Conservation (phyloP, 2,329 filamentous ascomycete species). For the Venturia aucupariae region DNA sequence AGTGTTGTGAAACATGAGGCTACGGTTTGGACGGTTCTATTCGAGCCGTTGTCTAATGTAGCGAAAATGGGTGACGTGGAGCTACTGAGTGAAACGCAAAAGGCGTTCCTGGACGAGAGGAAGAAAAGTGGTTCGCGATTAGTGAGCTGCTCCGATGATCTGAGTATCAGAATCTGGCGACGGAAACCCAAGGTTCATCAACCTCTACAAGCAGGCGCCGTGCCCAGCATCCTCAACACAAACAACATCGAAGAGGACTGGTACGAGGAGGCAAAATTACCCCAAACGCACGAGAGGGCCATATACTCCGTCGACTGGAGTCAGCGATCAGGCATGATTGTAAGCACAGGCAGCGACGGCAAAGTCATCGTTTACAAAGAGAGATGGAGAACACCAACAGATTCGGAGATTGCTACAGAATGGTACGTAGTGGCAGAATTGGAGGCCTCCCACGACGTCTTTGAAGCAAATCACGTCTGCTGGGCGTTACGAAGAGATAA, state of each 20-base stretch:
- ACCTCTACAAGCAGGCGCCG: constrained; percentile 45
- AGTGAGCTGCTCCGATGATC: constrained; percentile 77
- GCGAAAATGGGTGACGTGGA: constrained; percentile 18
- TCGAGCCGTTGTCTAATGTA: constrained; percentile 40
- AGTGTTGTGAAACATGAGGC: constrained; percentile 68
- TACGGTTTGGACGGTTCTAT: constrained; percentile 84
- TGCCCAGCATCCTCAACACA: constrained; percentile 85
- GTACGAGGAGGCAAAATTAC: constrained; percentile 68
- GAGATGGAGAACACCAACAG: constrained; percentile 28
- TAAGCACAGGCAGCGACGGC: constrained; percentile 85
- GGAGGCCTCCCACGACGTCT: constrained; percentile 75
- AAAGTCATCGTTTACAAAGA: constrained; percentile 72
- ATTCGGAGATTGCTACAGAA: constrained; percentile 33
- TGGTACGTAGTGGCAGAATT: constrained; percentile 67
- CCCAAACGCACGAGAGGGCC: constrained; percentile 65
- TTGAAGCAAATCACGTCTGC: constrained; percentile 84
- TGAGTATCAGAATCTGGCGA: constrained; percentile 70
- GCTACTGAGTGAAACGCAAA: constrained; percentile 24
- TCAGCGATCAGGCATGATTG: constrained; percentile 62
- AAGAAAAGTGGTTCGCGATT: constrained; percentile 48
- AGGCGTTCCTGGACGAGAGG: constrained; percentile 28
- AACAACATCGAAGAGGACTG: constrained; percentile 68
- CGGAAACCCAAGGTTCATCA: constrained; percentile 42
- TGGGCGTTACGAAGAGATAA: constrained; percentile 77
- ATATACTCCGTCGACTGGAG: constrained; percentile 86